These are phyloP conservation scores for Telopea speciosissima DNA, from an alignment of 177 flowering plant genomes.

Conservation along the genomic window DNA sequence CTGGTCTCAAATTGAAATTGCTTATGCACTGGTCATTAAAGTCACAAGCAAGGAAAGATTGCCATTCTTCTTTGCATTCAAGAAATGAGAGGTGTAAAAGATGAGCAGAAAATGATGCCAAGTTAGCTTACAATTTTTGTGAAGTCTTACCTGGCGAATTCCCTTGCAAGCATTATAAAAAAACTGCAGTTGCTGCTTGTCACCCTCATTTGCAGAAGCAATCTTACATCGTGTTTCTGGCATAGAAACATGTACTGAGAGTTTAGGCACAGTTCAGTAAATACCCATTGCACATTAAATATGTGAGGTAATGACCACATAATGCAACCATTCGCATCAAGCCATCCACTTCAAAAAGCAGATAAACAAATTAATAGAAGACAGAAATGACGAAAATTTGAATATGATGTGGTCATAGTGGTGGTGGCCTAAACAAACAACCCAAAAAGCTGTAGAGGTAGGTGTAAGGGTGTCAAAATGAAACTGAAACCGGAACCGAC, in stretches of 20 bases:
- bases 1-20: too few species aligned
- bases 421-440: too few species aligned
- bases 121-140: background rate
- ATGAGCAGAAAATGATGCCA: background rate
- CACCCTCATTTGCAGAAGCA: constrained; percentile 56
- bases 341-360: background rate
- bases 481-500: too few species aligned
- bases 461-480: too few species aligned
- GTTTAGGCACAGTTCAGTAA: background rate
- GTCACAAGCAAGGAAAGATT: background rate
- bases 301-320: background rate
- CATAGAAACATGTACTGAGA: constrained; percentile 1
- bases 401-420: background rate
- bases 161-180: constrained; percentile 88
- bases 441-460: too few species aligned
- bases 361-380: background rate
- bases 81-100: background rate
- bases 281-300: background rate
- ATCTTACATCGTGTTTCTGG: constrained; percentile 63
- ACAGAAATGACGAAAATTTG: background rate
- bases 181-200: constrained; percentile 62
- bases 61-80: background rate
- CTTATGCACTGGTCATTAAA: too few species aligned
- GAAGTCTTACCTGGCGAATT: constrained; percentile 57
- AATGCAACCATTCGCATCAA: background rate